These are phyloP conservation scores for Coemansia sp. DNA, from an alignment of 192 early-diverging fungal genomes.

Conservation along the genomic window DNA sequence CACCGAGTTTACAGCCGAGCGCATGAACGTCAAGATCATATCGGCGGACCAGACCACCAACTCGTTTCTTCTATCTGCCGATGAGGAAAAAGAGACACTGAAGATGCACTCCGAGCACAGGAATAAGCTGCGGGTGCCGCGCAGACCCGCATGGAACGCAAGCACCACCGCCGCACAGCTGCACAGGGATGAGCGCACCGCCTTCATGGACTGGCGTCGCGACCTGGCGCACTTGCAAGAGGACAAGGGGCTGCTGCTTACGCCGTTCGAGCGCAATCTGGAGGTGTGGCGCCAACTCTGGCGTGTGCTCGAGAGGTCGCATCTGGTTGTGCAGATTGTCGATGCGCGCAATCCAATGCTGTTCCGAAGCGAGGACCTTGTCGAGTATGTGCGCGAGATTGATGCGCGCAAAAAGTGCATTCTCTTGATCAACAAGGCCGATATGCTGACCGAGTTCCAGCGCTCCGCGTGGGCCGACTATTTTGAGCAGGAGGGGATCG, in stretches of 20 bases:
- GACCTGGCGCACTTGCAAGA: conserved; percentile 87
- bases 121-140: conserved; percentile 79
- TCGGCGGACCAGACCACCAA: conserved; percentile 66
- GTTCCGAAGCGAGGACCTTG: conserved; percentile 88
- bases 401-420: conserved; percentile 84
- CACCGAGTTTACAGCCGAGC: conserved; percentile 84
- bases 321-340: conserved; percentile 97
- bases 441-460: conserved; percentile 89
- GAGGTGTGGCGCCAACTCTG: conserved; percentile 99
- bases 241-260: conserved; percentile 88
- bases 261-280: conserved; percentile 97
- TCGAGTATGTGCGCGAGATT: conserved; percentile 89
- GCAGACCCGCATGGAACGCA: conserved; percentile 86
- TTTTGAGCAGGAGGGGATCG: conserved; percentile 80
- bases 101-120: conserved; percentile 76
- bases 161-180: conserved; percentile 81
- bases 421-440: conserved; percentile 97
- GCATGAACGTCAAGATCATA: conserved; percentile 81
- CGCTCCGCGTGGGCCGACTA: conserved; percentile 88
- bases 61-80: conserved; percentile 78
- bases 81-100: conserved; percentile 79
- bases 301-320: conserved; percentile 96
- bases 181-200: conserved; percentile 78
- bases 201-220: conserved; percentile 93
- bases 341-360: conserved; percentile 96